Conservation (phyloP, 305 asterid genomes). For the Solanum hybrid region DNA sequence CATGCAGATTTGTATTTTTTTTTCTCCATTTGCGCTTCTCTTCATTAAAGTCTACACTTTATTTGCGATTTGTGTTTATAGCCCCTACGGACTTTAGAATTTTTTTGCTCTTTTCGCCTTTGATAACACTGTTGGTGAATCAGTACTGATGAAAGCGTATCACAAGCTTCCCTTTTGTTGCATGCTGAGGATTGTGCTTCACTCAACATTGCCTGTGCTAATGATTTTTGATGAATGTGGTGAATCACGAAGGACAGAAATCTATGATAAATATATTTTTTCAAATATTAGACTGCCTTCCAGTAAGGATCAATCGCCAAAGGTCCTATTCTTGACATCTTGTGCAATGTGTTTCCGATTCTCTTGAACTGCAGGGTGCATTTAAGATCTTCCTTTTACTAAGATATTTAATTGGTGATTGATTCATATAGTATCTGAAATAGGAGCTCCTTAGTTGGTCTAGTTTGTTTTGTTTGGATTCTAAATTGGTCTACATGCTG, state of each 20-base stretch:
- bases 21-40: background rate
- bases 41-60: background rate
- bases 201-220: background rate
- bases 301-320: background rate
- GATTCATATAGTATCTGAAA: background rate
- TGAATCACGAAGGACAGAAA: background rate
- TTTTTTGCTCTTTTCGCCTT: background rate
- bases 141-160: background rate
- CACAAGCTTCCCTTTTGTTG: background rate
- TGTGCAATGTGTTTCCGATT: background rate
- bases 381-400: background rate
- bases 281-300: background rate
- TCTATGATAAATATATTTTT: background rate
- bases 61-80: background rate
- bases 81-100: background rate
- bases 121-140: background rate
- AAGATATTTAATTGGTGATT: background rate
- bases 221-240: background rate
- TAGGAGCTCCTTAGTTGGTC: background rate
- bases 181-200: background rate
- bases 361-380: background rate
- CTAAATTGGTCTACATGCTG: background rate
- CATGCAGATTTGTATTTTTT: background rate
- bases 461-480: background rate
- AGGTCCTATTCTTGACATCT: background rate